phyloP scores from a whole-genome alignment of 257 asterid species.

The Gardenia jasminoides region DNA sequence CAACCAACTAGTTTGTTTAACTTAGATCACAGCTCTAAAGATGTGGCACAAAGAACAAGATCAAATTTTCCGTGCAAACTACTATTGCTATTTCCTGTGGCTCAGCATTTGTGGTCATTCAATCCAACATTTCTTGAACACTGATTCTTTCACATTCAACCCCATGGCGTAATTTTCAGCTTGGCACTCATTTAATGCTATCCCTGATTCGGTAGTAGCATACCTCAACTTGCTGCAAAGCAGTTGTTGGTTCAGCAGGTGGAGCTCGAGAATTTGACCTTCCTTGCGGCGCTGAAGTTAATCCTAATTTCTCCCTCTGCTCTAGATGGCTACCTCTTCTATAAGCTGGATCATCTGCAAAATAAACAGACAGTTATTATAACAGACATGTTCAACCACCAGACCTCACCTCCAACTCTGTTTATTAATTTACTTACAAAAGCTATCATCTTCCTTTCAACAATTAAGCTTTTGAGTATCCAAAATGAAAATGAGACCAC shows the following conservation, averaged over 20 bases:
- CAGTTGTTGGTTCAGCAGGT: slow-evolving; percentile 62
- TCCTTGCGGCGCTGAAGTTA: slow-evolving; percentile 60
- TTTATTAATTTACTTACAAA: slow-evolving; percentile 5
- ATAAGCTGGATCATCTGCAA: slow-evolving; percentile 65
- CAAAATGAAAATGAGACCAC: background rate
- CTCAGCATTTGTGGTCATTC: background rate
- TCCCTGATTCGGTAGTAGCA: background rate
- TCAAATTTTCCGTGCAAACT: background rate
- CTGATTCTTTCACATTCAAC: background rate
- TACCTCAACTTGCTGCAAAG: slow-evolving; percentile 92
- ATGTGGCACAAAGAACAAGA: background rate
- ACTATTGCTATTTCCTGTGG: background rate
- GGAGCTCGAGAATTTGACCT: slow-evolving; percentile 40
- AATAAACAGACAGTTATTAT: slow-evolving; percentile 23
- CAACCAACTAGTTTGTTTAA: background rate
- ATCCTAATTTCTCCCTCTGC: slow-evolving; percentile 81
- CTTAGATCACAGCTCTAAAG: background rate
- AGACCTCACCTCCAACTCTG: slow-evolving; percentile 4
- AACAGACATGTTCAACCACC: slow-evolving; percentile 16
- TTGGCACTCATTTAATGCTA: background rate
- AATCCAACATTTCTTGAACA: background rate
- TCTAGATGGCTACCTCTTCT: slow-evolving; percentile 79
- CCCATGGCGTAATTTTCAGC: background rate
- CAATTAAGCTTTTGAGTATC: slow-evolving; percentile 1
- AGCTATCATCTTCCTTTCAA: slow-evolving; percentile 13